These are phyloP conservation scores for Fusarium foetens DNA, from an alignment of 2,329 filamentous ascomycete genomes.

Conservation along the genomic window DNA sequence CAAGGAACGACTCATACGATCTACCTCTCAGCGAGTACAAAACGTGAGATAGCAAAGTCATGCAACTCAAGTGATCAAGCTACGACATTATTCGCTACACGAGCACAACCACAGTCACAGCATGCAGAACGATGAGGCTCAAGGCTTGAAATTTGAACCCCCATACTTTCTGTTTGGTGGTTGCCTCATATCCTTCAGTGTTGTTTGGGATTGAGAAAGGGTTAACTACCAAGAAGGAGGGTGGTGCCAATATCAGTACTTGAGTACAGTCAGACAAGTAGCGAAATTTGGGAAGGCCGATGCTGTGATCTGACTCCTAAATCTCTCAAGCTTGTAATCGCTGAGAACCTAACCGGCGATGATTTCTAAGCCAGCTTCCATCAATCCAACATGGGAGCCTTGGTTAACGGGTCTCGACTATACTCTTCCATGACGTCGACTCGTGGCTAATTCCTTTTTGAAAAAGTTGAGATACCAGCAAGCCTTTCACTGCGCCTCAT, in stretches of 20 bases:
- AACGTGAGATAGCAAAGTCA: neutral
- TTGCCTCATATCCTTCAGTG: neutral
- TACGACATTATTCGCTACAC: neutral
- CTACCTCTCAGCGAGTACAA: neutral
- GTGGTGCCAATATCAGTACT: neutral
- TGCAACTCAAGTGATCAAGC: neutral
- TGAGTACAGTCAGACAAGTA: neutral
- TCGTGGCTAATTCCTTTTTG: neutral
- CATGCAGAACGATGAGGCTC: neutral
- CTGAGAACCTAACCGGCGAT: neutral
- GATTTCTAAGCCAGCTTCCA: neutral
- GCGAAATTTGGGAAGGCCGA: neutral
- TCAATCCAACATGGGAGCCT: no score
- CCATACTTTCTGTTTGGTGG: neutral
- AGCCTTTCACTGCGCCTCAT: neutral
- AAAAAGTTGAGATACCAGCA: fast-evolving
- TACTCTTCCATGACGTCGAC: no score
- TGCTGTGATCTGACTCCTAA: neutral
- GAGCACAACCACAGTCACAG: neutral
- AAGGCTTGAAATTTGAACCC: neutral
- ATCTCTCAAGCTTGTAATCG: neutral
- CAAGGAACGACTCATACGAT: neutral
- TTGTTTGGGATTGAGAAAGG: neutral
- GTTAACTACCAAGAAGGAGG: neutral
- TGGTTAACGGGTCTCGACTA: neutral